phyloP scores from a whole-genome alignment of 345 rosid genomes.

The Murraya paniculata region DNA sequence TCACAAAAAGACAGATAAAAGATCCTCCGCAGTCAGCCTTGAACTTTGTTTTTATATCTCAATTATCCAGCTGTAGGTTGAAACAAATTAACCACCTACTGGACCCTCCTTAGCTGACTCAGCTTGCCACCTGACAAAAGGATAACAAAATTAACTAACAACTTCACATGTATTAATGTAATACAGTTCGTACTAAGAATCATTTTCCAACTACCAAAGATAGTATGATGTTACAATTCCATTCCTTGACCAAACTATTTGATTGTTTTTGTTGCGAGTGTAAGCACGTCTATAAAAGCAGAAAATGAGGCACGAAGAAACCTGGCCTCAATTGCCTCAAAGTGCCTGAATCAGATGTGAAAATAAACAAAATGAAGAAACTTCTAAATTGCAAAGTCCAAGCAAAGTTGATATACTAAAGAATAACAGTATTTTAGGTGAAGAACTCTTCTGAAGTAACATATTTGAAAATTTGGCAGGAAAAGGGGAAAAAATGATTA shows the following conservation, averaged over 20 bases:
- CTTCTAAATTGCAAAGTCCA: background rate
- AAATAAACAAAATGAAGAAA: background rate
- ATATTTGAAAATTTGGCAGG: background rate
- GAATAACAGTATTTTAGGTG: background rate
- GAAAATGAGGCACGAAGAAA: constrained; percentile 93
- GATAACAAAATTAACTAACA: too few species aligned
- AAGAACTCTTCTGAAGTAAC: background rate
- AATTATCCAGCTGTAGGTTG: too few species aligned
- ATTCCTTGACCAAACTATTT: constrained; percentile 62
- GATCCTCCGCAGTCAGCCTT: too few species aligned
- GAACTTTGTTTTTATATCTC: too few species aligned
- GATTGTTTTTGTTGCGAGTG: constrained; percentile 69
- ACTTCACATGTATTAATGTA: too few species aligned
- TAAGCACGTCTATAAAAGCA: constrained; percentile 71
- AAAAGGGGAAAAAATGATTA: background rate
- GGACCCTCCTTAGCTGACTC: too few species aligned
- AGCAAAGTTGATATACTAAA: background rate
- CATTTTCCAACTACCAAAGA: background rate
- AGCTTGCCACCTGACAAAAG: too few species aligned
- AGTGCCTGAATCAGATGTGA: constrained; percentile 40
- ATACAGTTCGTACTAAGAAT: background rate
- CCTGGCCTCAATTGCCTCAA: constrained; percentile 88
- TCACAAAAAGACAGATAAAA: too few species aligned
- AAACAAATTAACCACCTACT: too few species aligned
- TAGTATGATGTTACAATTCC: constrained; percentile 22